Evolutionary conservation across 1,139 yeast genomes (phyloP).

Genomic region (Torulaspora pretoriensis): DNA sequence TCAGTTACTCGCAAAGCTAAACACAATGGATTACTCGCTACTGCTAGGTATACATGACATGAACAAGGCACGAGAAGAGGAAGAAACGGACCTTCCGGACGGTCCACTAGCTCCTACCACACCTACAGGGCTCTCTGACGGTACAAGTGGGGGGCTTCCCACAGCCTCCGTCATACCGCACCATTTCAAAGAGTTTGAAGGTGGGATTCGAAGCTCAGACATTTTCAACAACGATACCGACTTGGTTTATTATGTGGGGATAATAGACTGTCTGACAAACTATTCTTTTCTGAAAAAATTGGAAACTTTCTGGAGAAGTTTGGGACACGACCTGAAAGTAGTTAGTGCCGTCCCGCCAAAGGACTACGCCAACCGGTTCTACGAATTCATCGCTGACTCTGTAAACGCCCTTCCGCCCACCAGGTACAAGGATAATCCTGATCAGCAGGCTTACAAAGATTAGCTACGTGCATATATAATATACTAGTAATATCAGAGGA

Average conservation of each 20-base stretch:
- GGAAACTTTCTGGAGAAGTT: constrained; percentile 82
- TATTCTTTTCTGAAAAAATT: constrained; percentile 71
- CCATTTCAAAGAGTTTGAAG: constrained; percentile 74
- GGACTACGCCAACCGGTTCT: constrained; percentile 86
- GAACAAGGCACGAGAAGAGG: constrained; percentile 33
- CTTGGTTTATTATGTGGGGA: constrained; percentile 83
- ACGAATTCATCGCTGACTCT: constrained; percentile 52
- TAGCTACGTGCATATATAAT: constrained; percentile 4
- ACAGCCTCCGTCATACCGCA: constrained; percentile 35
- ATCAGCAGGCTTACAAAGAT: constrained; percentile 22
- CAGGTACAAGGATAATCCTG: constrained; percentile 27
- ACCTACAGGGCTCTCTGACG: constrained; percentile 2
- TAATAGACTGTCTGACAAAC: constrained; percentile 88
- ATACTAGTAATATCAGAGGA: background rate
- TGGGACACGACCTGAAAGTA: constrained; percentile 62
- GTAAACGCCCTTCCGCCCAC: constrained; percentile 25
- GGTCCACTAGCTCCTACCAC: constrained; percentile 6
- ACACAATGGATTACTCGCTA: constrained; percentile 94
- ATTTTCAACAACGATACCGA: constrained; percentile 57
- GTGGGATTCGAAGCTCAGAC: constrained; percentile 79
- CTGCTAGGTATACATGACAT: constrained; percentile 83
- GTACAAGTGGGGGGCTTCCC: constrained; percentile 4
- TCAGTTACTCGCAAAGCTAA: constrained; percentile 59
- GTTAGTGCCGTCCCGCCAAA: constrained; percentile 87
- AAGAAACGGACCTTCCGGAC: constrained; percentile 8